Evolutionary conservation across 2,329 filamentous ascomycete genomes (phyloP).

Genomic region (Conoideocrella luteorostrata): DNA sequence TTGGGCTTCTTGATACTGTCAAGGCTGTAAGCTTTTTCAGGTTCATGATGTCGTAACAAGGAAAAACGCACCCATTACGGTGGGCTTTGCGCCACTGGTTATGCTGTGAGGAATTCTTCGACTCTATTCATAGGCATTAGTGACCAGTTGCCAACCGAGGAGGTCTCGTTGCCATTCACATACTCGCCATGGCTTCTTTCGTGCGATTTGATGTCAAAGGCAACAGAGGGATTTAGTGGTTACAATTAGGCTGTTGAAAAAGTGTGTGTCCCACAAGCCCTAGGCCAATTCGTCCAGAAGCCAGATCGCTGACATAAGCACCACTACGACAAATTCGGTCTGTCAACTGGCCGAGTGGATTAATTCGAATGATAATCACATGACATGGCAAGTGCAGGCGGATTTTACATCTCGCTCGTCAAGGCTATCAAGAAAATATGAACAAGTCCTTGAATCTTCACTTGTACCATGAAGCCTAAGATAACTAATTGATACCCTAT

Average conservation of each 20-base stretch:
- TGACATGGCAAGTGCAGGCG: no score
- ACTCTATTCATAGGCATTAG: slow-evolving; percentile 55
- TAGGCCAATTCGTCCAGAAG: slow-evolving; percentile 9
- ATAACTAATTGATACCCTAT: no score
- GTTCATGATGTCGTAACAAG: neutral
- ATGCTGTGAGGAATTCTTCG: slow-evolving; percentile 99
- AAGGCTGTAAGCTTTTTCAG: slow-evolving; percentile 13
- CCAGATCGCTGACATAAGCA: slow-evolving; percentile 9
- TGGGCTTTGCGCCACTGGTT: slow-evolving; percentile 98
- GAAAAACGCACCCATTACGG: slow-evolving; percentile 81
- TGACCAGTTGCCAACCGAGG: neutral
- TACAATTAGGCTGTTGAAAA: neutral
- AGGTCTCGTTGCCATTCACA: neutral
- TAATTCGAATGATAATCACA: no score
- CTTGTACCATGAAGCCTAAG: no score
- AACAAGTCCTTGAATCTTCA: no score
- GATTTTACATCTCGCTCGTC: neutral
- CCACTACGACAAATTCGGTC: neutral
- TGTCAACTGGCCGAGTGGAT: no score
- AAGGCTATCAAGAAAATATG: no score
- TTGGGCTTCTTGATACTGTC: slow-evolving; percentile 99
- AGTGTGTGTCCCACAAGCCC: slow-evolving; percentile 18
- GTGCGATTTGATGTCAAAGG: slow-evolving; percentile 3
- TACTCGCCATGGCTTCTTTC: slow-evolving; percentile 10
- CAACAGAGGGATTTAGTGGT: neutral